These are phyloP conservation scores for Limtongozyma cylindracea DNA, from an alignment of 805 yeast genomes.

Conservation along the genomic window DNA sequence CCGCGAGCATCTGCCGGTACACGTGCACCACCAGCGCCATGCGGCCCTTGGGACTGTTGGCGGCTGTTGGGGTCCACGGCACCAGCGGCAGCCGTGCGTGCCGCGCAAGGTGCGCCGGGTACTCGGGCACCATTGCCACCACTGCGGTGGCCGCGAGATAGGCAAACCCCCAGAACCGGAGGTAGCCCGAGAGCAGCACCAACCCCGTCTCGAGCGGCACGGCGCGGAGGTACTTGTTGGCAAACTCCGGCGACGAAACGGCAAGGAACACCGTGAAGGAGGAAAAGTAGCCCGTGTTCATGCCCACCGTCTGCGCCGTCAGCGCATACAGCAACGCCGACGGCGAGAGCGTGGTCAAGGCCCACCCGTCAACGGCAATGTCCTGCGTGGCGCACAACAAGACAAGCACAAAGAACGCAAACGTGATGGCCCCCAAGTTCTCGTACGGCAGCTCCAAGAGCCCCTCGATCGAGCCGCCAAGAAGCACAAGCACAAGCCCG, in stretches of 20 bases:
- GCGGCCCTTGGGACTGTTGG: slow-evolving; percentile 4
- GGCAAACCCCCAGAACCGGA: slow-evolving; percentile 52
- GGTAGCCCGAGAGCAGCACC: slow-evolving; percentile 47
- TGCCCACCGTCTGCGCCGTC: slow-evolving; percentile 91
- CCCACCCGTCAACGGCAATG: slow-evolving; percentile 99
- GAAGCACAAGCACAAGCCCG: slow-evolving; percentile 32
- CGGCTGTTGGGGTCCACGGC: too few species aligned
- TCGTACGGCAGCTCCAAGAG: slow-evolving; percentile 22
- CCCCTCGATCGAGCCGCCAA: slow-evolving; percentile 33
- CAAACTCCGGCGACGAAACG: slow-evolving; percentile 76
- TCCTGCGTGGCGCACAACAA: slow-evolving; percentile 93
- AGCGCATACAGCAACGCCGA: slow-evolving; percentile 75
- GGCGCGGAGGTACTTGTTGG: slow-evolving; percentile 55
- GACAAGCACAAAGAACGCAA: slow-evolving; percentile 51
- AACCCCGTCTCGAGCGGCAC: slow-evolving; percentile 39
- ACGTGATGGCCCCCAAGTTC: slow-evolving; percentile 31
- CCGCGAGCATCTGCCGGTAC: slow-evolving; percentile 39
- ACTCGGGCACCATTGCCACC: slow-evolving; percentile 43
- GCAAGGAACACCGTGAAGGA: slow-evolving; percentile 85
- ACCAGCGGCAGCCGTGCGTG: too few species aligned
- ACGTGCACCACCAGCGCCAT: slow-evolving; percentile 9
- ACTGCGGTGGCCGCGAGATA: slow-evolving; percentile 43
- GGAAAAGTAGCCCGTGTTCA: slow-evolving; percentile 79
- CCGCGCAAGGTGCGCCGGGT: slow-evolving; percentile 23
- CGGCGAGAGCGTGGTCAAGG: slow-evolving; percentile 61